phyloP scores from a whole-genome alignment of 225 moss, liverwort and hornwort genomes.

The Takakia lepidozioides region DNA sequence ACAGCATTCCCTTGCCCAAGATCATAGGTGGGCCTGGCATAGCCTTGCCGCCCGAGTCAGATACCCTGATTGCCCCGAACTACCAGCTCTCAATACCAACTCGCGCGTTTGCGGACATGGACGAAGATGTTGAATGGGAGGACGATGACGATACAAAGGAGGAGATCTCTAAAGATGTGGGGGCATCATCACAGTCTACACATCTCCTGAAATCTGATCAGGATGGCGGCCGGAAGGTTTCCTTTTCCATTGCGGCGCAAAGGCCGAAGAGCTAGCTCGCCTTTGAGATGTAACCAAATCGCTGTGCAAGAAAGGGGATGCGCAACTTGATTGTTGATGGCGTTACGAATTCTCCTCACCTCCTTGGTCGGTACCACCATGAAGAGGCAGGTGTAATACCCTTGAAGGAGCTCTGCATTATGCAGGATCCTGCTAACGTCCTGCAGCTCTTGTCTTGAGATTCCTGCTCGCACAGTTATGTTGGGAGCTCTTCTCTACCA shows the following conservation, averaged over 20 bases:
- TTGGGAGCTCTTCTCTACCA: too few relatives aligned
- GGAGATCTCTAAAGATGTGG: constrained; percentile 28
- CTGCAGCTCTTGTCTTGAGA: too few relatives aligned
- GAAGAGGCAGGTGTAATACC: too few relatives aligned
- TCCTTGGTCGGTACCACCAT: too few relatives aligned
- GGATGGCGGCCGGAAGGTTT: constrained; percentile 73
- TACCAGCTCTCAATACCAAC: constrained; percentile 77
- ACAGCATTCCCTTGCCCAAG: constrained; percentile 79
- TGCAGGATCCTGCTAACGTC: too few relatives aligned
- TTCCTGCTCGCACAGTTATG: too few relatives aligned
- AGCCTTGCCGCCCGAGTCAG: constrained; percentile 77
- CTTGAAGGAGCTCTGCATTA: too few relatives aligned
- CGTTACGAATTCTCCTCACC: too few relatives aligned
- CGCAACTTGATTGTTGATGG: too few relatives aligned
- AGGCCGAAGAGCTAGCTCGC: constrained; percentile 50
- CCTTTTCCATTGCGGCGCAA: constrained; percentile 70
- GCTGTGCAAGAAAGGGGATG: too few relatives aligned
- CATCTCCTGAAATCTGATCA: constrained; percentile 44
- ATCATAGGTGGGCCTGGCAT: constrained; percentile 71
- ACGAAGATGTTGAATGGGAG: constrained; percentile 49
- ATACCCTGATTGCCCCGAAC: constrained; percentile 72
- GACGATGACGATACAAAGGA: constrained; percentile 55
- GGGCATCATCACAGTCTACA: constrained; percentile 43
- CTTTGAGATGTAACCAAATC: too few relatives aligned
- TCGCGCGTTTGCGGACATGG: constrained; percentile 46